These are phyloP conservation scores for Calonectria hongkongensis DNA, from an alignment of 2,329 filamentous ascomycete genomes.

Conservation along the genomic window DNA sequence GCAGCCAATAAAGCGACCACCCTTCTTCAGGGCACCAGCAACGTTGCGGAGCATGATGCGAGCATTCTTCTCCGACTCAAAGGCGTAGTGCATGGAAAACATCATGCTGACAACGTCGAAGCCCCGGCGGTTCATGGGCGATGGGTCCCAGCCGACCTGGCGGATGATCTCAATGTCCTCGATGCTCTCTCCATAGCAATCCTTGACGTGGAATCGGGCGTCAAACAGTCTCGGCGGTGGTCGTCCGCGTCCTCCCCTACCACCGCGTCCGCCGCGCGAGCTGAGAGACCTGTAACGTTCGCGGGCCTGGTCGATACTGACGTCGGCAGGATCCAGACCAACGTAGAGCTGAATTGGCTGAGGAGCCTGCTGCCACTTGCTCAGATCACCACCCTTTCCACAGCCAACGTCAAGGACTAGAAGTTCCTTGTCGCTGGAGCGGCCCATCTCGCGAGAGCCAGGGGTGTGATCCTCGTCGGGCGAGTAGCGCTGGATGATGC, in stretches of 20 bases:
- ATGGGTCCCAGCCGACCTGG: slow-evolving; percentile 90
- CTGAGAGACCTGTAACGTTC: slow-evolving; percentile 87
- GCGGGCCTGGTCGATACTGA: slow-evolving; percentile 92
- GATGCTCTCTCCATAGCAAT: slow-evolving; percentile 91
- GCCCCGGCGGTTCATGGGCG: slow-evolving; percentile 83
- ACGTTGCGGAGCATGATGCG: slow-evolving; percentile 96
- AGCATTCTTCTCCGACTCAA: slow-evolving; percentile 93
- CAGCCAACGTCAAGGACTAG: slow-evolving; percentile 95
- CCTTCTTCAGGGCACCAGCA: slow-evolving; percentile 91
- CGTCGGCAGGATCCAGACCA: slow-evolving; percentile 92
- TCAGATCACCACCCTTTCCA: slow-evolving; percentile 95
- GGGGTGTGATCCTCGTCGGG: slow-evolving; percentile 84
- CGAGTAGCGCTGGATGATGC: slow-evolving; percentile 96
- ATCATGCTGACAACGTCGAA: slow-evolving; percentile 99
- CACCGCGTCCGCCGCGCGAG: slow-evolving; percentile 74
- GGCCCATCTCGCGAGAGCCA: slow-evolving; percentile 73
- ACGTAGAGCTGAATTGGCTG: slow-evolving; percentile 94
- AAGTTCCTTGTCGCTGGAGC: slow-evolving; percentile 75
- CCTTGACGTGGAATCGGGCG: slow-evolving; percentile 90
- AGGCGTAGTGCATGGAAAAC: slow-evolving; percentile 99
- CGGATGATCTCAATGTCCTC: slow-evolving; percentile 87
- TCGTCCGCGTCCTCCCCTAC: slow-evolving; percentile 69
- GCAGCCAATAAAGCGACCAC: slow-evolving; percentile 93
- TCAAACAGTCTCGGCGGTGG: slow-evolving; percentile 81
- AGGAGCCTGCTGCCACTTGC: slow-evolving; percentile 97